Evolutionary conservation across 768 basidiomycete genomes (phyloP), one percentile per base, ranked within the genome.

Genomic region (Pleurotus citrinopileatus): DNA sequence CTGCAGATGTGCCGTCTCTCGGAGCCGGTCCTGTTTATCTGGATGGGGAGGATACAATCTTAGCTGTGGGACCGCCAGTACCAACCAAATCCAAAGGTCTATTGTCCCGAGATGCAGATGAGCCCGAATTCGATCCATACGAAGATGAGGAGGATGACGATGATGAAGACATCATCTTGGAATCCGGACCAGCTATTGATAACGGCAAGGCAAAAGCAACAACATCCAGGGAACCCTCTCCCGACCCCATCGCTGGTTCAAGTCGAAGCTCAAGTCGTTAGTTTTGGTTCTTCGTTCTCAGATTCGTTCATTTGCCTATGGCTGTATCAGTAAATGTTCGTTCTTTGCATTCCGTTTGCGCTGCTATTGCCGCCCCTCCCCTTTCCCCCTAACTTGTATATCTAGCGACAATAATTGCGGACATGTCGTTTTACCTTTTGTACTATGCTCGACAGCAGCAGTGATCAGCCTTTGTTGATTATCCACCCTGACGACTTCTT

Each of bases 161-260:
- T 25, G 87, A 89, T 59, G 81, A 78, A 17, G 88, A 91, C 59
- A 68, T 91, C 20, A 87, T 91, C 61, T 70, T 91, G 61, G 89
- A 89, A 69, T 79, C 86, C 17, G 89, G 89, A 1, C 87, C 89
- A 3, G 77, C 80, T 27, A 67, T 74, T 28, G 58, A 62, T n/a
- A 36, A 34, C 12, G 32, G 29, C 32, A 50, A 36, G 28, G 6
- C 29, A 3, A 50, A 19, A n/a, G 3, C 28, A 3, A 20, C n/a
- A 15, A 15, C n/a, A n/a, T n/a, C n/a, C n/a, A n/a, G 48, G 8
- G 29, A 32, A 37, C 34, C 48, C 4, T 50, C 48, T 28, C 48
- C 48, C 13, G 48, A 34, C 9, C 34, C 48, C 17, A 22, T 50
- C 48, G 29, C 48, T 34, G 29, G 48, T 19, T 50, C 48, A 8